A percentile compares a stretch with the other conserved stretches of the same genome.
phyloP scores from a whole-genome alignment of 169 alveolate species.

The Plasmodium vivax region DNA sequence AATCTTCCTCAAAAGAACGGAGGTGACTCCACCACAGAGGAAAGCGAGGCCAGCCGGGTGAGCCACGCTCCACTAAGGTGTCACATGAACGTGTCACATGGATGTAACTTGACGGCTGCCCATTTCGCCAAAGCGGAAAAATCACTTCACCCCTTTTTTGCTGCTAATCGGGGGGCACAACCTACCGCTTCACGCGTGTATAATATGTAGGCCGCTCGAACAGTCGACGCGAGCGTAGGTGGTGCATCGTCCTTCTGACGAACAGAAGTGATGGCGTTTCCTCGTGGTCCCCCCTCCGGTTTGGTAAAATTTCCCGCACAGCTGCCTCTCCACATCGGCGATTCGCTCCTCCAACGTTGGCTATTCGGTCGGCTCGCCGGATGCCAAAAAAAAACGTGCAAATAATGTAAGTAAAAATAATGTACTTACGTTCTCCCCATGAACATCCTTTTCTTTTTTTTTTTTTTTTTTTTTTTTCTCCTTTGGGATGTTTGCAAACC shows the following conservation, averaged over 20 bases:
- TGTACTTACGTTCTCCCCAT: not conserved
- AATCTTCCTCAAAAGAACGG: not conserved
- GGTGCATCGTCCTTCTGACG: not conserved
- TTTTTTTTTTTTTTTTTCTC: not conserved
- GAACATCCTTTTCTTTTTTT: not conserved
- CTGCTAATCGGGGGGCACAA: not conserved
- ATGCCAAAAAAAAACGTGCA: not conserved
- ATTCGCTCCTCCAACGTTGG: not conserved
- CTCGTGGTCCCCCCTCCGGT: not conserved
- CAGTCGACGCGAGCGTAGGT: not conserved
- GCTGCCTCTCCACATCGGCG: not conserved
- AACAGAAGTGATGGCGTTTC: not conserved
- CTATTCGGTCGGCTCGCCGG: not conserved
- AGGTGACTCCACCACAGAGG: not conserved
- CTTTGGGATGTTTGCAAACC: not conserved
- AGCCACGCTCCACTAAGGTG: not conserved
- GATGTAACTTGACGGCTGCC: not conserved
- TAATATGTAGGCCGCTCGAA: not conserved
- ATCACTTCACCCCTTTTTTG: not conserved
- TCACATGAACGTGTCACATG: not conserved
- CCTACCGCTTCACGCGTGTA: not conserved
- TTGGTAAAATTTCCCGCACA: not conserved
- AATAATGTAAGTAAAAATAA: not conserved
- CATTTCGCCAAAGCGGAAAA: not conserved
- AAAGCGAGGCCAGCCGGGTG: not conserved